These are phyloP conservation scores for Trichoderma semiorbis DNA, from an alignment of 2,329 filamentous ascomycete species.

Conservation along the genomic window DNA sequence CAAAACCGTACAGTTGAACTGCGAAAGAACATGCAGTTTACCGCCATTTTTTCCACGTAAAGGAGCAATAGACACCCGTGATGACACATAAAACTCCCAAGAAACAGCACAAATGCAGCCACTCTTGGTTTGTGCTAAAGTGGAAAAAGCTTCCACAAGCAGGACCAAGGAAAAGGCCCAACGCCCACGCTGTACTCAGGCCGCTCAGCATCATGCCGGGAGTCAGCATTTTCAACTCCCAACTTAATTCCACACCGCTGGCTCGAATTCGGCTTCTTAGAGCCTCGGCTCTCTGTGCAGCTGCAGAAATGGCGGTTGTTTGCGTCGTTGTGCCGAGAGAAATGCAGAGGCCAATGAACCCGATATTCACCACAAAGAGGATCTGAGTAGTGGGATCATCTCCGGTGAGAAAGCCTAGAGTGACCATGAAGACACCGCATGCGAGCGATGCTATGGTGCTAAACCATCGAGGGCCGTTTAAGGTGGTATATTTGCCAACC, in stretches of 20 bases:
- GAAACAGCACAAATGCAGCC: constrained; percentile 5
- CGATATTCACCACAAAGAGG: constrained; percentile 14
- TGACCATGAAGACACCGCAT: constrained; percentile 14
- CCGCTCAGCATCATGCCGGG: constrained; percentile 17
- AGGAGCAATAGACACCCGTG: constrained; percentile 4
- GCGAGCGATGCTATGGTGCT: constrained; percentile 8
- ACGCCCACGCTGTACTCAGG: constrained; percentile 10
- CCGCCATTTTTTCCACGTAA: constrained; percentile 9
- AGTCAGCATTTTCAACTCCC: constrained; percentile 6
- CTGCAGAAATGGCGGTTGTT: constrained; percentile 12
- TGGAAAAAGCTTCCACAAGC: constrained; percentile 13
- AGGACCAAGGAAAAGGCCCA: constrained; percentile 15
- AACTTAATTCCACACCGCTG: background rate
- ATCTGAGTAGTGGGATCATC: constrained; percentile 4
- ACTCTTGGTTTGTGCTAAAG: constrained; percentile 11
- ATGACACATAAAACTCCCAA: background rate
- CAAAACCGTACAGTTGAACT: background rate
- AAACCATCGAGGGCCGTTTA: constrained; percentile 15
- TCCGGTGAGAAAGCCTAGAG: background rate
- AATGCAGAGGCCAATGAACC: constrained; percentile 4
- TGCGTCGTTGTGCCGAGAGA: constrained; percentile 14
- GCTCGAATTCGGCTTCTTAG: background rate
- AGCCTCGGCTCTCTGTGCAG: background rate
- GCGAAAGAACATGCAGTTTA: background rate
- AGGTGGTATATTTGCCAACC: constrained; percentile 4